phyloP scores from a whole-genome alignment of 192 early-diverging fungal species.

The Backusella macrospora region DNA sequence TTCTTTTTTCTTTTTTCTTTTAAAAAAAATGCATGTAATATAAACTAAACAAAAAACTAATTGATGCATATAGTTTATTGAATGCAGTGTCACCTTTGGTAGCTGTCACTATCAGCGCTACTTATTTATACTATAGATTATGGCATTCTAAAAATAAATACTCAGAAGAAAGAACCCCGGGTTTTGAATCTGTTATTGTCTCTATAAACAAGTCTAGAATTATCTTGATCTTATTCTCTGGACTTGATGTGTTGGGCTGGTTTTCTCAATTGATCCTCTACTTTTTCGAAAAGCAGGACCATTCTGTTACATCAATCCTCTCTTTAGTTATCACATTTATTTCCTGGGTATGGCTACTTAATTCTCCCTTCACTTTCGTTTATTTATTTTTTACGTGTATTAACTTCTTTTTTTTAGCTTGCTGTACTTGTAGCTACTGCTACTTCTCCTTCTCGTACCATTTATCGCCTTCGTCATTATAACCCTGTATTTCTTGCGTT shows the following conservation, averaged over 20 bases:
- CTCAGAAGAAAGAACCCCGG: background rate
- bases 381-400: background rate
- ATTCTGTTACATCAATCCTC: background rate
- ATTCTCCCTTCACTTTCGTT: background rate
- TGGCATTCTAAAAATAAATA: conserved; percentile 1
- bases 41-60: background rate
- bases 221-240: background rate
- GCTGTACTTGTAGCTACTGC: background rate
- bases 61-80: background rate
- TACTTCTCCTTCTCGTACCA: conserved; percentile 9
- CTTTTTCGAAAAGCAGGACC: background rate
- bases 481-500: background rate
- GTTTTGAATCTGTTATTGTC: background rate
- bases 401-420: background rate
- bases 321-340: background rate
- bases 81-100: background rate
- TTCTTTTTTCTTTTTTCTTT: background rate
- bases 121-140: background rate
- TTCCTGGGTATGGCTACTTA: conserved; percentile 1
- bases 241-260: conserved; percentile 2
- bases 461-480: conserved; percentile 13
- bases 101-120: background rate
- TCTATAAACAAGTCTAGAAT: background rate
- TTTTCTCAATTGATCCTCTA: conserved; percentile 8
- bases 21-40: background rate